Evolutionary conservation across 1,139 yeast genomes (phyloP), one percentile per base, ranked within the genome.

Genomic region (Yamadazyma pseudoaaseri): DNA sequence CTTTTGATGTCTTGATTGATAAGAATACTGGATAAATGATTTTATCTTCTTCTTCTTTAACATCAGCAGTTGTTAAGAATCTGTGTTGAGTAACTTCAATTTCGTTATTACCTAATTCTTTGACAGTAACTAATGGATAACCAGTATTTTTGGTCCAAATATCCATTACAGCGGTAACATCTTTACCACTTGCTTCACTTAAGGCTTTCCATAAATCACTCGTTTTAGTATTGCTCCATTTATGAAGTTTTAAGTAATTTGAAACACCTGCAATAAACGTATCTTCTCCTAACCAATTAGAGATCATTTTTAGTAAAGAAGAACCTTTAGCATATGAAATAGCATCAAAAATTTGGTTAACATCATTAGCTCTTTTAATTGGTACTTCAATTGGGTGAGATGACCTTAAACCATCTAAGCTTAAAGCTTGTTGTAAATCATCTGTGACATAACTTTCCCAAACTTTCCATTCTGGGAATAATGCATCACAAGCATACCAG

Each of bases 71-170:
- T 29, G 81, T 74, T 52, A 87, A 72, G 67, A 81, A 87, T 52
- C 96, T 76, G 58, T 83, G 72, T 65, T 86, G 96, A 37, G 73
- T 71, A 33, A 86, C 70, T 25, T 69, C 70, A 43, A 85, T 60
- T 34, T 69, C 59, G 37, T 64, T 59, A 23, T 52, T 53, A 13
- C 59, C 57, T 17, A 57, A 60, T 43, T 42, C 75, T 30, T 62
- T 56, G 22, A 86, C 92, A 23, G 79, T 68, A 31, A 87, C 64
- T 11, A 86, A 76, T 15, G 96, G 96, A 68, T 73, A 87, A 8
- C 96, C 96, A 42, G 85, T 77, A 52, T 82, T 78, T 49, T 81
- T 79, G 38, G 95, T 86, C 96, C 96, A 87, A 38, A 78, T 70
- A 49, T 81, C 79, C 95, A 87, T 86, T 37, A 83, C 82, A 38